Evolutionary conservation across 2,329 filamentous ascomycete genomes (phyloP), one percentile per base, ranked within the genome.

Genomic region (Colletotrichum navitas): DNA sequence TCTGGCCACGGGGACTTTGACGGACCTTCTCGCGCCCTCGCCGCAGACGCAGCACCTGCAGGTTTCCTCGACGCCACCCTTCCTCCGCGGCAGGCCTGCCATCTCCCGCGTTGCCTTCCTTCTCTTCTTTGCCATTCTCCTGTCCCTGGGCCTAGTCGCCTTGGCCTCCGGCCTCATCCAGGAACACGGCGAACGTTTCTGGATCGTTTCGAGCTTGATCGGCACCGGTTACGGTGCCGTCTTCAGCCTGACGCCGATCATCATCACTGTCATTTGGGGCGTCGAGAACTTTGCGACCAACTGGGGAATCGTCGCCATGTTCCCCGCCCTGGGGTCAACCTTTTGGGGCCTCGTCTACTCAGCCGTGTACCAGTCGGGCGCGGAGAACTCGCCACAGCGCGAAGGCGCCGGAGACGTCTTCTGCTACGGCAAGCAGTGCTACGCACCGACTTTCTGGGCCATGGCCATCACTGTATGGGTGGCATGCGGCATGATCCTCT

Each of bases 221-320:
- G 96, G 96, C 8, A 91, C 94, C 1, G 96, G 96, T 55, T 98
- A 99, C 79, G 96, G 96, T 55, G 95, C 95, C 41, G 90, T 95
- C 29, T 99, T 98, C 84, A 93, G 90, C 59, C 87, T 98, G 7
- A 93, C 93, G 0, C 96, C 96, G 2, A 95, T 98, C 74, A 93
- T 98, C 68, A 92, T 98, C 76, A 94, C 92, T n/a, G 94, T 98
- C 12, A 95, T 99, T 56, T 99, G 96, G 96, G 96, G 96, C 34
- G 94, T 97, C 0, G 95, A 98, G 84, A 99, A 98, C 80, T 98
- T 99, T 79, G 96, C 94, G 69, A 99, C 96, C 0, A 98, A 99
- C 77, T 99, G 95, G 91, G 96, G 96, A 12, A 95, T 98, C 73
- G 91, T 98, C 10, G 94, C 95, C 52, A 96, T 97, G 86, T 91